A percentile compares a stretch with the other conserved stretches of the same genome.
phyloP scores from a whole-genome alignment of 306 rosid species.

The Vicia sativa region DNA sequence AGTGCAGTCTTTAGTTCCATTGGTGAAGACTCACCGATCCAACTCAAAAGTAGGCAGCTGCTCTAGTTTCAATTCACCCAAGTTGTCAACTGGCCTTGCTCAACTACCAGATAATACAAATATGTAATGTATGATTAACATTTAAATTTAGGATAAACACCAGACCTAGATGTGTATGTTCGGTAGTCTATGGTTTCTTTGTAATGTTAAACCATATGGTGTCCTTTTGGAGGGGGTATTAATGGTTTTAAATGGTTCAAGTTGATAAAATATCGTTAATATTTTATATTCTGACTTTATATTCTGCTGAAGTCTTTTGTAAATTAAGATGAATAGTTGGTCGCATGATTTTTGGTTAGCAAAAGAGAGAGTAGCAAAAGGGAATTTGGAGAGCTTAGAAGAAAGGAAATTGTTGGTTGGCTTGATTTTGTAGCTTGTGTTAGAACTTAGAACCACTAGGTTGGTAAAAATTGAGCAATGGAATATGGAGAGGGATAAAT shows the following conservation, averaged over 20 bases:
- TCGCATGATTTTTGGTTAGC: too few species aligned
- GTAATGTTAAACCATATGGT: slow-evolving; percentile 10
- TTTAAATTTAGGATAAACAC: slow-evolving; percentile 18
- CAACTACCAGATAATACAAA: slow-evolving; percentile 45
- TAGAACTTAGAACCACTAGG: too few species aligned
- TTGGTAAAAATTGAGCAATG: too few species aligned
- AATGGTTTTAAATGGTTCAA: neutral
- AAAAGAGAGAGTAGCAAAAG: too few species aligned
- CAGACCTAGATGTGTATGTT: slow-evolving; percentile 39
- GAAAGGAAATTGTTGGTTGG: too few species aligned
- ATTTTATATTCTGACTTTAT: too few species aligned
- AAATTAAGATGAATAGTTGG: too few species aligned
- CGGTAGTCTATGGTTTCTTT: slow-evolving; percentile 22
- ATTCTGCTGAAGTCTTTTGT: too few species aligned
- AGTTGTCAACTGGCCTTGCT: slow-evolving; percentile 52
- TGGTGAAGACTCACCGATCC: slow-evolving; percentile 65
- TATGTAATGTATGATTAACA: slow-evolving; percentile 39
- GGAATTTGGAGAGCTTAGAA: too few species aligned
- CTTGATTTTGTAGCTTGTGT: too few species aligned
- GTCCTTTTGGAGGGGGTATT: slow-evolving; percentile 2
- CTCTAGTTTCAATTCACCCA: slow-evolving; percentile 59
- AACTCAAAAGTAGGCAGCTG: slow-evolving; percentile 60
- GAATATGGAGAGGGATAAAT: too few species aligned
- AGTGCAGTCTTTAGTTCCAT: slow-evolving; percentile 87
- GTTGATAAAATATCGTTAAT: too few species aligned